Percentiles rank a stretch among this genome's conserved stretches.
Conservation (phyloP, 1,284 basidiomycete genomes). For the Heliocybe sulcata region DNA sequence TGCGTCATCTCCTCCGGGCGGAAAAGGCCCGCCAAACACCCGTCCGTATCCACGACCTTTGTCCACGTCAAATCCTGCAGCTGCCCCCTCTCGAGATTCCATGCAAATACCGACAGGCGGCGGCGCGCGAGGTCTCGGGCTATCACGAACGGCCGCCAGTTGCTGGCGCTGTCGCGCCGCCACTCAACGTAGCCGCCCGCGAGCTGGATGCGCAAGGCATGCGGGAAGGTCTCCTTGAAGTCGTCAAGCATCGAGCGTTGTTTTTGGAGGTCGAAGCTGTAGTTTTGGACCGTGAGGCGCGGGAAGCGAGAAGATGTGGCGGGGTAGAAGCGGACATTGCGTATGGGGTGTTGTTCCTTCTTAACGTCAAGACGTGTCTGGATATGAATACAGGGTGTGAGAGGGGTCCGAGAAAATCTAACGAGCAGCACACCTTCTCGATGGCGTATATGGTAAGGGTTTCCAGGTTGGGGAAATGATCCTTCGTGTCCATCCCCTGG, state of each 20-base stretch:
- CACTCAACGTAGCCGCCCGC: not conserved
- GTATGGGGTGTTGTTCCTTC: not conserved
- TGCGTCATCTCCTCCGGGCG: not conserved
- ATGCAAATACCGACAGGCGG: not conserved
- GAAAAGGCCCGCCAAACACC: not conserved
- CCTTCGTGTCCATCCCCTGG: not conserved
- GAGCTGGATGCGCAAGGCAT: not conserved
- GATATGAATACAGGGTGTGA: too few species aligned
- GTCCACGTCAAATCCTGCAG: not conserved
- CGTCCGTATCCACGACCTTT: not conserved
- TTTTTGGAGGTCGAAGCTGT: not conserved
- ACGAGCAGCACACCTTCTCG: not conserved
- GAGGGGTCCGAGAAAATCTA: too few species aligned
- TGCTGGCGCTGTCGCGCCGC: not conserved
- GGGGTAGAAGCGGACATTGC: not conserved
- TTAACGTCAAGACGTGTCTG: not conserved
- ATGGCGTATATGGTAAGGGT: not conserved
- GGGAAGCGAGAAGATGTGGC: not conserved
- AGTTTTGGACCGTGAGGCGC: not conserved
- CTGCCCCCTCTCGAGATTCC: not conserved
- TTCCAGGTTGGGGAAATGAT: not conserved
- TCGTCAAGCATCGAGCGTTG: not conserved
- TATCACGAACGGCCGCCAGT: not conserved
- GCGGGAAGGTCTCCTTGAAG: not conserved
- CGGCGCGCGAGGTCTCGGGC: not conserved